Percentiles rank a stretch among this genome's conserved stretches.
Evolutionary conservation across 1,139 yeast genomes (phyloP).

Genomic region (Yamadazyma spencermartinsiae): DNA sequence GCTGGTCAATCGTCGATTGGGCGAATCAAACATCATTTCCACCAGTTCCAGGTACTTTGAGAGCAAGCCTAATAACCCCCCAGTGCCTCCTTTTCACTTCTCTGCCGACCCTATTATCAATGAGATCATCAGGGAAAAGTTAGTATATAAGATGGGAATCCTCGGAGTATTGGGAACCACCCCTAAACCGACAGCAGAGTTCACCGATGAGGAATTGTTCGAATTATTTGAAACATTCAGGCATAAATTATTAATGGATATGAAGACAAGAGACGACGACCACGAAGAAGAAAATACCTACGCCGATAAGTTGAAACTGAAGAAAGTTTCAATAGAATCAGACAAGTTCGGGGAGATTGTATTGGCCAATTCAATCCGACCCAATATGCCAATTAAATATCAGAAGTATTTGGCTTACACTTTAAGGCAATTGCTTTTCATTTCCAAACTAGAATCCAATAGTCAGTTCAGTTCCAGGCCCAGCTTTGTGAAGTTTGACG

Average conservation of each 20-base stretch:
- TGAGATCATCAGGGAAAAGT: conserved; percentile 34
- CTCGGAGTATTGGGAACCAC: conserved; percentile 39
- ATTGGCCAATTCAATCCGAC: conserved; percentile 6
- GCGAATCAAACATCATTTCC: conserved; percentile 21
- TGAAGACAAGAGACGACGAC: conserved; percentile 3
- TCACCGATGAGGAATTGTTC: conserved; percentile 29
- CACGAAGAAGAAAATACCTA: conserved; percentile 6
- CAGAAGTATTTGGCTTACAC: conserved; percentile 23
- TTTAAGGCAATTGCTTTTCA: conserved; percentile 27
- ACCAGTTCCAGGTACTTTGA: conserved; percentile 8
- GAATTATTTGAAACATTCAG: conserved; percentile 38
- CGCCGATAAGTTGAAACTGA: conserved; percentile 1
- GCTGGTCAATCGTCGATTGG: conserved; percentile 26
- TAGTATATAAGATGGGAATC: conserved; percentile 37
- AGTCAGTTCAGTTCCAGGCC: conserved; percentile 25
- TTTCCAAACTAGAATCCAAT: conserved; percentile 23
- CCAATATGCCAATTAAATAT: conserved; percentile 21
- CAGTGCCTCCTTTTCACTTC: conserved; percentile 20
- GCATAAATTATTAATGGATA: conserved; percentile 23
- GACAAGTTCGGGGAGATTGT: conserved; percentile 15
- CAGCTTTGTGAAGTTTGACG: conserved; percentile 28
- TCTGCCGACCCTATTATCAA: conserved; percentile 34
- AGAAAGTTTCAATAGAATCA: conserved; percentile 7
- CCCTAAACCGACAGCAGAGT: conserved; percentile 29
- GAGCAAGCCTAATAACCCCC: conserved; percentile 8